Base-by-base conservation (phyloP, 2,329 filamentous ascomycete genomes). In the Ophiostoma montium region DNA sequence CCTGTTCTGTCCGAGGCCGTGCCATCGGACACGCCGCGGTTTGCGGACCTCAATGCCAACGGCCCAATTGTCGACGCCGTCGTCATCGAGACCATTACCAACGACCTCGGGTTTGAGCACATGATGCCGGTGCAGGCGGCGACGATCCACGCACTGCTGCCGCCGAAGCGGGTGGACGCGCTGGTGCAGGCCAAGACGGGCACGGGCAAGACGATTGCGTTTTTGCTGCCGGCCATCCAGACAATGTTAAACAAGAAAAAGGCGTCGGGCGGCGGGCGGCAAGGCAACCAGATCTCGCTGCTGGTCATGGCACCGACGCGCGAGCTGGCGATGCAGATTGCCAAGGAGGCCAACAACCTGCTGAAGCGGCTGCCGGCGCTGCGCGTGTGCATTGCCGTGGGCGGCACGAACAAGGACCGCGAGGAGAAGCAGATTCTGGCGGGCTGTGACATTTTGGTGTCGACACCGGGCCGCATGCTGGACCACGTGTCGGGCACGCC, bases 161-260 rank as follows among this genome's bases (percentile, higher is more conserved):
- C 67, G n/a, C 66, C 66, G 0, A 63, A 63, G 46, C 63, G 66
- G 23, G 61, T 57, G 47, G 73, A 76, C 58, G 68, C 78, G 51
- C 69, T 94, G 52, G 86, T 86, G 7, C 86, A 92, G 64, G 86
- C 86, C 47, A 89, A 84, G 68, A 94, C 86, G 1, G 86, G 86
- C 56, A 94, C 87, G 0, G 86, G 86, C 57, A 94, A 94, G 67
- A 94, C 86, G 0, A 65, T 92, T 49, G 86, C 83, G 44, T 94
- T 94, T 66, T 71, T 94, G 33, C 68, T 92, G 3, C 87, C 86
- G n/a, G 75, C 85, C n/a, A 67, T 94, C 33, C 84, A 92, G 62
- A 84, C 77, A 52, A 81, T 92, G 59, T 69, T 90, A 57, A 65
- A 64, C 46, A 63, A 62, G 50, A 39, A 19, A 11, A 53, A 57